phyloP scores from a whole-genome alignment of 179 eudicot species.

The Spergularia azorica region DNA sequence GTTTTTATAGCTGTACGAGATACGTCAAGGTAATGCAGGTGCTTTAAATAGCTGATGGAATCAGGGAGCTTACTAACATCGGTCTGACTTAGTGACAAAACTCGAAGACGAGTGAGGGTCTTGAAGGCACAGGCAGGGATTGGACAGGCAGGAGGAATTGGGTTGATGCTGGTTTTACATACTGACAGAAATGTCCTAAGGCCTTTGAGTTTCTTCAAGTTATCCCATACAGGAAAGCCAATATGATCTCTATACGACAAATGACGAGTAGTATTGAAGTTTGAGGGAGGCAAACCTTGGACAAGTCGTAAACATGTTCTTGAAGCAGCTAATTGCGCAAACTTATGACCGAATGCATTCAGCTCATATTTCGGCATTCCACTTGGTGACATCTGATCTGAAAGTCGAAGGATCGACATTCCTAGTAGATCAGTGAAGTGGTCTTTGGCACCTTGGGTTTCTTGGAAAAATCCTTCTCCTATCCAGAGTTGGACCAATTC shows the following conservation, averaged over 20 bases:
- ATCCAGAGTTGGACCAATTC: slow-evolving; percentile 16
- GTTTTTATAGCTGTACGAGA: not conserved
- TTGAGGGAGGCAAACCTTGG: not conserved
- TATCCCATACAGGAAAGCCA: not conserved
- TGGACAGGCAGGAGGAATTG: too few species aligned
- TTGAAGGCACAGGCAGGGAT: not conserved
- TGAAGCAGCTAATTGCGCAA: slow-evolving; percentile 18
- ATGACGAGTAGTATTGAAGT: slow-evolving; percentile 1
- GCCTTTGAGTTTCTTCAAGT: not conserved
- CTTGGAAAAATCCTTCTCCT: slow-evolving; percentile 9
- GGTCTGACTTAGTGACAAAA: slow-evolving; percentile 1
- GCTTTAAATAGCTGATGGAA: not conserved
- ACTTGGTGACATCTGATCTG: too few species aligned
- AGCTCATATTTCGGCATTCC: not conserved
- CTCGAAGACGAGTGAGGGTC: slow-evolving; percentile 3
- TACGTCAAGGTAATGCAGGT: slow-evolving; percentile 5
- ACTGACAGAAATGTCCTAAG: slow-evolving; percentile 9
- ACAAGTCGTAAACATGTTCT: not conserved
- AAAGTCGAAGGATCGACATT: slow-evolving; percentile 11
- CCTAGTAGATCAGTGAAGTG: not conserved
- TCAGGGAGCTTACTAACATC: slow-evolving; percentile 8
- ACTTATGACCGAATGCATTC: not conserved
- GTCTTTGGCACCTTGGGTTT: not conserved
- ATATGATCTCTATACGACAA: not conserved
- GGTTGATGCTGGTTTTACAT: too few species aligned